Percentiles rank a stretch among this genome's conserved stretches.
Conservation (phyloP, 2,329 filamentous ascomycete species). For the Colletotrichum shisoi region DNA sequence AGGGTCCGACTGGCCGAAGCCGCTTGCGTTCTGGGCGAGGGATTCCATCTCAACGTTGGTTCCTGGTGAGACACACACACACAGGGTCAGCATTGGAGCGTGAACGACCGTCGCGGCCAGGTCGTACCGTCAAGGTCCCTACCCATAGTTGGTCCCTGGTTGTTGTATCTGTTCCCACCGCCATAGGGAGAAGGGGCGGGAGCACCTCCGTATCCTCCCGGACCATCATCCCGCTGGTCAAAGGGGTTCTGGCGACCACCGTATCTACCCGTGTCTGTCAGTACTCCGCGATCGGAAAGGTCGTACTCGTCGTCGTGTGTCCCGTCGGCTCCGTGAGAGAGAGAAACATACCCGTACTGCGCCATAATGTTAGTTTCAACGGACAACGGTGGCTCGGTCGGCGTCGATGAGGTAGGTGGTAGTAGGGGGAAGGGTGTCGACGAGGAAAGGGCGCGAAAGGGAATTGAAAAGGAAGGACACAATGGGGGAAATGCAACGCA, state of each 20-base stretch:
- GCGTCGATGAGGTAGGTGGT: conserved; percentile 10
- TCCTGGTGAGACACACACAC: conserved; percentile 44
- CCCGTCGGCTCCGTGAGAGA: conserved; percentile 34
- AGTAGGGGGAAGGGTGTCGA: neutral
- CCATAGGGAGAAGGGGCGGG: conserved; percentile 41
- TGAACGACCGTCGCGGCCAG: conserved; percentile 29
- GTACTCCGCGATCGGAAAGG: conserved; percentile 29
- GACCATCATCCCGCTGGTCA: conserved; percentile 59
- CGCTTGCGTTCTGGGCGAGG: conserved; percentile 61
- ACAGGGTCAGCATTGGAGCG: conserved; percentile 23
- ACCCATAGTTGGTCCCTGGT: conserved; percentile 41
- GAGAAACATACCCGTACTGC: conserved; percentile 58
- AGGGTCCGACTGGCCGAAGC: conserved; percentile 64
- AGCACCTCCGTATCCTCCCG: conserved; percentile 44
- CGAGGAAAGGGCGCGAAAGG: neutral
- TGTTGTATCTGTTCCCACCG: conserved; percentile 41
- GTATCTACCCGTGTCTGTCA: conserved; percentile 59
- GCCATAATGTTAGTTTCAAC: conserved; percentile 51
- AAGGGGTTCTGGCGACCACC: conserved; percentile 65
- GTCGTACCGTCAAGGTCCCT: conserved; percentile 35
- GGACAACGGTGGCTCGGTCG: conserved; percentile 17
- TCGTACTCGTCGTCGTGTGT: conserved; percentile 34
- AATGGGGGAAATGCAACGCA: conserved; percentile 32
- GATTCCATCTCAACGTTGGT: conserved; percentile 76
- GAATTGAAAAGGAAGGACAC: conserved; percentile 3